Base-by-base conservation (phyloP, 2,329 filamentous ascomycete genomes). In the Neobulgaria alba region DNA sequence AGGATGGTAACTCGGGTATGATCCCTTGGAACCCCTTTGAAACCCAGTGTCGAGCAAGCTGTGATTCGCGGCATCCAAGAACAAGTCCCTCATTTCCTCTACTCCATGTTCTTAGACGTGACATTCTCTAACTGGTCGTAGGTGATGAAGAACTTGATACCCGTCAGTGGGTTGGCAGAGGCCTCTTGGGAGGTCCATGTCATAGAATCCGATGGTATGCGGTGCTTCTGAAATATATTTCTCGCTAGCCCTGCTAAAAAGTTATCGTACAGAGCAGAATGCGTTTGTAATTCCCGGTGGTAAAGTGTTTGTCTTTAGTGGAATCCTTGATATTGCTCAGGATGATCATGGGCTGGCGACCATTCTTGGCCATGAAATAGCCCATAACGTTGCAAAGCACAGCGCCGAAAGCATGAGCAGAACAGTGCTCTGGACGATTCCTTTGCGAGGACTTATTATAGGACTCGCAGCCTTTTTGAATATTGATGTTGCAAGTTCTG, bases 271-370 rank as follows among this genome's bases (percentile, higher is more conserved):
- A 57, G 54, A 57, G 44, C 69, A 71, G 48, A 90, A 90, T 53
- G 85, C 85, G 0, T 87, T 89, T 55, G 83, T 90, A 1, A 70
- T 87, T 4, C 84, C 85, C 0, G 83, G 78, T 3, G 83, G 84
- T 17, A 87, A 88, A 53, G 83, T 90, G 1, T 89, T 89, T 57
- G 83, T 90, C 2, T 82, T 78, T 56, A 81, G 76, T 48, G 84
- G 85, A 29, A 77, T 90, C 21, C 61, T 89, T 39, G 69, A 72
- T n/a, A 64, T 86, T 16, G 82, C 80, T 44, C 58, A 69, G 38
- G 77, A 67, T 52, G 82, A 87, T 42, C 74, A 82, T 56, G 79
- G 77, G 3, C 67, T 90, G 18, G 85, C 85, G 3, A 77, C 84
- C 1, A 82, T 90, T 2, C 67, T 90, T 10, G 82, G 82, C 10